A percentile compares a stretch with the other conserved stretches of the same genome.
These are phyloP conservation scores for Termitomyces sp. DNA, from an alignment of 768 basidiomycete species.

Conservation along the genomic window DNA sequence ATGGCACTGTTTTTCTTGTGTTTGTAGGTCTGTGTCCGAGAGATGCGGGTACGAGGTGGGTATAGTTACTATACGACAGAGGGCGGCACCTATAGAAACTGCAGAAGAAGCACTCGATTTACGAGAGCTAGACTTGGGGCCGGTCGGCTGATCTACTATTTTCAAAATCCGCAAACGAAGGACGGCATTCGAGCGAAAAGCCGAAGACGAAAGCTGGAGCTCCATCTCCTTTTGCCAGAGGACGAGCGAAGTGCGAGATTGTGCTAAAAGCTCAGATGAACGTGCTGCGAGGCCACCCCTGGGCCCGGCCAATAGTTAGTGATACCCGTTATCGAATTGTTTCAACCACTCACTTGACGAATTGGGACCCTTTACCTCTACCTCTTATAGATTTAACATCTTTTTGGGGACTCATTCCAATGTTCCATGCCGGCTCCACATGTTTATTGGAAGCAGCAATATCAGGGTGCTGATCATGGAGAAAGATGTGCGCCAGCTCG, in stretches of 20 bases:
- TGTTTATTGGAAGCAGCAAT: constrained; percentile 18
- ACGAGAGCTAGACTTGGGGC: constrained; percentile 19
- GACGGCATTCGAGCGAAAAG: constrained; percentile 28
- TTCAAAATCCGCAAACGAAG: constrained; percentile 38
- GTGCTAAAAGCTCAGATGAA: constrained; percentile 36
- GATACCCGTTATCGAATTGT: not conserved
- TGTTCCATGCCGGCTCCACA: constrained; percentile 38
- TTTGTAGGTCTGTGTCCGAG: constrained; percentile 13
- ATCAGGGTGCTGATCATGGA: constrained; percentile 41
- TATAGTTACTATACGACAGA: constrained; percentile 31
- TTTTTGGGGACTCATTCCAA: constrained; percentile 58
- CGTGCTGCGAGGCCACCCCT: constrained; percentile 57
- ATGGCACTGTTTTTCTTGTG: constrained; percentile 15
- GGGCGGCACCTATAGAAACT: constrained; percentile 32
- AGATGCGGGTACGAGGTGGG: constrained; percentile 11
- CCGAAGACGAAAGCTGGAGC: constrained; percentile 20
- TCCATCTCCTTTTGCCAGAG: constrained; percentile 52
- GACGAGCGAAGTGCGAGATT: constrained; percentile 36
- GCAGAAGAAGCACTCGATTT: constrained; percentile 17
- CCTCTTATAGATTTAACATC: constrained; percentile 22
- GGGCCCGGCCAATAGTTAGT: not conserved
- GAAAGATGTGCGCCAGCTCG: constrained; percentile 47
- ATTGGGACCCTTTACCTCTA: constrained; percentile 33
- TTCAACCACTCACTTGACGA: constrained; percentile 36
- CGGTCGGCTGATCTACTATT: constrained; percentile 30